These are phyloP conservation scores for Perkinsus chesapeaki DNA, from an alignment of 169 alveolate genomes.

Conservation along the genomic window DNA sequence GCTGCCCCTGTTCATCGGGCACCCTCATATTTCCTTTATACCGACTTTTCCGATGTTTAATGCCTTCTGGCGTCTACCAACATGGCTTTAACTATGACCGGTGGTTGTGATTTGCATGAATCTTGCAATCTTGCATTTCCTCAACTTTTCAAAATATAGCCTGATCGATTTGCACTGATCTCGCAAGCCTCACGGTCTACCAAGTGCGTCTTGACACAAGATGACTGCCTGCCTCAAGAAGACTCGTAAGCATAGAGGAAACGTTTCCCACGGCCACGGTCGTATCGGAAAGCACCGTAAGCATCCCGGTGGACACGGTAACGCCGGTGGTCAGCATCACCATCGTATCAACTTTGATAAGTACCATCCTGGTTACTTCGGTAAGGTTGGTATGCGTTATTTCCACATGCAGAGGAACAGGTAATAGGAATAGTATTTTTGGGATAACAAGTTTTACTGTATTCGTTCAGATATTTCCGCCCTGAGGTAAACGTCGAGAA, in stretches of 20 bases:
- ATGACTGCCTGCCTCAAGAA: conserved; percentile 86
- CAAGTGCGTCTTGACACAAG: conserved; percentile 10
- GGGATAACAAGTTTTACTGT: background rate
- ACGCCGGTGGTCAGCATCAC: conserved; percentile 95
- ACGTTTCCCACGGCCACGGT: conserved; percentile 97
- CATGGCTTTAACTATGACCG: too few relatives aligned
- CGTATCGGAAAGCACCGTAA: conserved; percentile 98
- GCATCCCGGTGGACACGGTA: conserved; percentile 99
- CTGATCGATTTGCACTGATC: background rate
- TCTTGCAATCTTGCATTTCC: background rate
- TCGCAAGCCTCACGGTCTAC: background rate
- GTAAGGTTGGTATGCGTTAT: conserved; percentile 97
- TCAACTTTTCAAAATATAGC: background rate
- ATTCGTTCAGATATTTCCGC: conserved; percentile 31
- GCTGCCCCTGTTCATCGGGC: too few relatives aligned
- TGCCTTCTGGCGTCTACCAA: too few relatives aligned
- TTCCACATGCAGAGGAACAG: conserved; percentile 86
- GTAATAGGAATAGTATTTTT: background rate
- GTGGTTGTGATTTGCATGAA: too few relatives aligned
- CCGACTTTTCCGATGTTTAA: too few relatives aligned
- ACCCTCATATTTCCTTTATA: too few relatives aligned
- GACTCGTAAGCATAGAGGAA: conserved; percentile 96
- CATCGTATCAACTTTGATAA: conserved; percentile 88
- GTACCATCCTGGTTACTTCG: conserved; percentile 97
- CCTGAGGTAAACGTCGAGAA: conserved; percentile 89